Percentiles rank a stretch among this genome's conserved stretches.
phyloP scores from a whole-genome alignment of 768 basidiomycete genomes.

The Tylopilus plumbeoviolaceoides region DNA sequence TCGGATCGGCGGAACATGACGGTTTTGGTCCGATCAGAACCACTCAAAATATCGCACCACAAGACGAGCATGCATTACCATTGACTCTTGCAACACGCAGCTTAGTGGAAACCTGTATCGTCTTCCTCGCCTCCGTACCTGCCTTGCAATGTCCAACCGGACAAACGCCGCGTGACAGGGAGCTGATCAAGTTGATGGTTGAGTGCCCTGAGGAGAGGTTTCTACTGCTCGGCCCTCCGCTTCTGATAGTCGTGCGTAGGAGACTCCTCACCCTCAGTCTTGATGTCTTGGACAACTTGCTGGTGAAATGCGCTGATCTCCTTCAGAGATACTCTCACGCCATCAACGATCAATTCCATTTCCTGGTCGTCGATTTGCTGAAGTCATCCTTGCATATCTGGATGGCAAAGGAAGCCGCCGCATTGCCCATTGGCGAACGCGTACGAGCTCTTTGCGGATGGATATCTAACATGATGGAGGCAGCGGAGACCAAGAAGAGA shows the following conservation, averaged over 20 bases:
- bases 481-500: conserved; percentile 33
- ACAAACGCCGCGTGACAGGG: conserved; percentile 59
- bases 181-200: conserved; percentile 51
- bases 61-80: conserved; percentile 27
- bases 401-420: conserved; percentile 34
- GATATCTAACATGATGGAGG: conserved; percentile 44
- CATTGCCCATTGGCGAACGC: conserved; percentile 38
- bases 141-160: conserved; percentile 55
- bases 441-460: conserved; percentile 50
- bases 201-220: conserved; percentile 52
- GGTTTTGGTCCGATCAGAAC: conserved; percentile 55
- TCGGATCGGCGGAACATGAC: conserved; percentile 45
- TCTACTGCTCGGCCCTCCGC: conserved; percentile 50
- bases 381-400: conserved; percentile 62
- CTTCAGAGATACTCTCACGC: conserved; percentile 52
- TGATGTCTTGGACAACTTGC: conserved; percentile 48
- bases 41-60: conserved; percentile 28
- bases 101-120: conserved; percentile 50
- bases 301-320: conserved; percentile 51
- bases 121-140: conserved; percentile 61
- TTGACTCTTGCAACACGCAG: conserved; percentile 29
- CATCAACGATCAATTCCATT: conserved; percentile 48
- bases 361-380: conserved; percentile 57
- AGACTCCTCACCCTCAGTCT: conserved; percentile 50
- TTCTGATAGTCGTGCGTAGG: conserved; percentile 52